Evolutionary conservation across 2,329 filamentous ascomycete species (phyloP), one percentile per base, ranked within the genome.

Genomic region (Paecilomyces formosus): DNA sequence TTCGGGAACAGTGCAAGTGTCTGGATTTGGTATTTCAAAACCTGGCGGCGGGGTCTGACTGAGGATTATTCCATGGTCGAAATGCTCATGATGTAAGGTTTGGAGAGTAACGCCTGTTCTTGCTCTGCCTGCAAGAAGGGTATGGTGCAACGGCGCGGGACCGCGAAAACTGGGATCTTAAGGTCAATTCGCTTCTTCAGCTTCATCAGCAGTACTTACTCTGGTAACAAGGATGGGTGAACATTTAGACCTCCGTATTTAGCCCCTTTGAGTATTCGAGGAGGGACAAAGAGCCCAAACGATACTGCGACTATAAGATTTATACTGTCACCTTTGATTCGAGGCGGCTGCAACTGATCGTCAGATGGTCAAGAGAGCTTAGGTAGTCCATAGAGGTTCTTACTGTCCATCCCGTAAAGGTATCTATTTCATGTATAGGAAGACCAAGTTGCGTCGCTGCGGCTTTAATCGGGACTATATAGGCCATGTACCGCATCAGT

Each of bases 271-370:
- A 99, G 79, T 15, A 97, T 85, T 3, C 90, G 82, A 0, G 82
- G 81, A 0, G 94, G 94, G 0, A 99, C 87, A 61, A 97, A 88
- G 7, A 96, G 82, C 2, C 94, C 94, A 74, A 97, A 99, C 0
- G 94, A 97, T 3, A 97, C 94, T 54, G 92, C 92, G 53, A 97
- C 80, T 64, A 99, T 83, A 59, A 99, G 79, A 71, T 97, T 92
- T 64, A 86, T 85, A 26, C 76, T 65, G 28, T 71, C 67, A 35
- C 66, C 69, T 15, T 76, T 56, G 2, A 78, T 68, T 51, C 70
- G 68, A 0, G 87, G 87, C 33, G 87, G 81, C 81, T 88, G 63
- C 26, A 45, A 57, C 21, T 26, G 39, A 35, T 54, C 51, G 39
- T 18, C 31, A n/a, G 24, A 56, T 54, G 30, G n/a, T 21, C 18